Base-by-base conservation (phyloP, 345 rosid species). In the Citrus trifoliata region DNA sequence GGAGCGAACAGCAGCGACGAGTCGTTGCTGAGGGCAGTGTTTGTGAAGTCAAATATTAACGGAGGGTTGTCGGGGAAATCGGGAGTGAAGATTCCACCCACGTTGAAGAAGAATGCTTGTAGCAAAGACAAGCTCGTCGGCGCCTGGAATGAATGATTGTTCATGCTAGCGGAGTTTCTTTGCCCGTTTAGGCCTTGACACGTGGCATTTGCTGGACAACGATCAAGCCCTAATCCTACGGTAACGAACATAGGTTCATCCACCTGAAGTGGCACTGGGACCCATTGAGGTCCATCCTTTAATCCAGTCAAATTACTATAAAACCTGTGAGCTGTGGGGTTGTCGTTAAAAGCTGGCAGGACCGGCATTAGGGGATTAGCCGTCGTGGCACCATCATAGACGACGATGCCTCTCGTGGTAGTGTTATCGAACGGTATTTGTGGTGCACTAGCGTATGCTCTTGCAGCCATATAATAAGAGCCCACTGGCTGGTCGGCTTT, bases 391-490 rank as follows among this genome's bases (percentile, higher is more conserved):
- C 82, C 83, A 1, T 70, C 66, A 58, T 94, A 95, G 25, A 80
- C 38, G 63, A 95, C 37, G 77, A 93, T 75, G 32, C 92, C 99
- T 30, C 95, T 85, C 0, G 98, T 88, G 53, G 99, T 90, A 2
- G 91, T 90, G 83, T 84, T 88, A 14, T 78, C 85, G 64, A 88
- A 88, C 0, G 72, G 33, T 1, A 77, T 51, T 14, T 38, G 53
- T 0, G 82, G 80, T 5, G 89, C 90, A 10, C 92, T 93, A 6
- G 74, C 79, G 70, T 93, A 95, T 2, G 95, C 80, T 46, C 78
- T 86, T 7, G 97, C 97, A 0, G 93, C 97, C 91, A 95, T 95
- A 81, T 91, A 93, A 51, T 95, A 95, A 14, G 93, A 87, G 18
- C 90, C 91, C 0, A 85, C 71, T 0, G 87, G 79, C 55, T 95